Evolutionary conservation across 306 rosid genomes (phyloP).

Genomic region (Psophocarpus tetragonolobus): DNA sequence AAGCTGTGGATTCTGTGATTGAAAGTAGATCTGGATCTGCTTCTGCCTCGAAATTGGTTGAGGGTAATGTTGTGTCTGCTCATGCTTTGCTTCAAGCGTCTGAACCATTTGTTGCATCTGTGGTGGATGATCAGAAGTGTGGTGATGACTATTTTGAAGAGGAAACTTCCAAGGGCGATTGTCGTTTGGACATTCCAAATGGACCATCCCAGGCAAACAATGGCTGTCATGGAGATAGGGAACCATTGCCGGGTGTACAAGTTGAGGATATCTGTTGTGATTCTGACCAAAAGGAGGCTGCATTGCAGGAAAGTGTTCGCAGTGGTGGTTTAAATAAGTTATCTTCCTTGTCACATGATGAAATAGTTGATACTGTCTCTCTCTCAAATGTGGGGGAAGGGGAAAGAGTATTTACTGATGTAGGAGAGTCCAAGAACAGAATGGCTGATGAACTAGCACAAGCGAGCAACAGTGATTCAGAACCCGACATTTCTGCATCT

Average conservation of each 20-base stretch:
- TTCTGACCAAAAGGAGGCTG: constrained; percentile 44
- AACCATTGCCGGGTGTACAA: constrained; percentile 36
- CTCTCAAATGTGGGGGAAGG: constrained; percentile 36
- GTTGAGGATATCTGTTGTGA: constrained; percentile 27
- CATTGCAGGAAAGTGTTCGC: constrained; percentile 35
- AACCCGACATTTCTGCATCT: constrained; percentile 39
- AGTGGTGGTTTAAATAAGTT: constrained; percentile 46
- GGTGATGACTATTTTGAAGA: constrained; percentile 31
- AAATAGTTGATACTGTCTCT: constrained; percentile 34
- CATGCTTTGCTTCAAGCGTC: constrained; percentile 30
- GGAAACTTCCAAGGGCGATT: constrained; percentile 34
- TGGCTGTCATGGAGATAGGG: constrained; percentile 45
- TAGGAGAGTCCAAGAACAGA: constrained; percentile 31
- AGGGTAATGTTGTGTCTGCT: constrained; percentile 11
- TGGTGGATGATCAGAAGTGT: constrained; percentile 37
- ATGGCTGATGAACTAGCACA: constrained; percentile 32
- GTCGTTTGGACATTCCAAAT: constrained; percentile 42
- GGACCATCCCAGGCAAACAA: constrained; percentile 29
- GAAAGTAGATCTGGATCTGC: constrained; percentile 38
- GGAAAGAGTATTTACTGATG: constrained; percentile 32
- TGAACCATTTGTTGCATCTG: constrained; percentile 32
- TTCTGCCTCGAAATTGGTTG: constrained; percentile 34
- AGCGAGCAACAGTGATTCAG: constrained; percentile 40
- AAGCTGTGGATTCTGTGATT: constrained; percentile 30
- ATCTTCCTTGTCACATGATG: constrained; percentile 39